A percentile compares a stretch with the other conserved stretches of the same genome.
These are phyloP conservation scores for Linaria vulgaris DNA, from an alignment of 257 asterid species.

Conservation along the genomic window DNA sequence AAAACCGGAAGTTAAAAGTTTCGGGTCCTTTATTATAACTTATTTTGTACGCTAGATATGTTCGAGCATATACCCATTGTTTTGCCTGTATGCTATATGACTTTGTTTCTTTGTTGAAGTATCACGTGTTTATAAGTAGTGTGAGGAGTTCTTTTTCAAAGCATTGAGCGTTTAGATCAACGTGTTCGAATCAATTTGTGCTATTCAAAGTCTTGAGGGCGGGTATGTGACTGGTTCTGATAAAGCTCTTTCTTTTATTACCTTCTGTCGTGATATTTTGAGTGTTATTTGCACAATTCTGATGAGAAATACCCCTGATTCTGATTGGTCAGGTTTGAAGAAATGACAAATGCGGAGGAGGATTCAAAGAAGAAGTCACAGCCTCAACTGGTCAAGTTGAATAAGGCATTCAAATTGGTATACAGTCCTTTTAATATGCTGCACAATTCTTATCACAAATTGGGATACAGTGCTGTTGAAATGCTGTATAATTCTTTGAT, in stretches of 20 bases:
- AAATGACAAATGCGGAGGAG: constrained; percentile 36
- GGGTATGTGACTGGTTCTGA: constrained; percentile 14
- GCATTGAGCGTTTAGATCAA: background rate
- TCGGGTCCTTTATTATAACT: too few relatives aligned
- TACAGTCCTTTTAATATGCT: background rate
- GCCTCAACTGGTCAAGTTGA: constrained; percentile 56
- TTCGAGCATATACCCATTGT: too few relatives aligned
- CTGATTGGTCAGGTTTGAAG: constrained; percentile 27
- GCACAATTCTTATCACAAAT: constrained; percentile 8
- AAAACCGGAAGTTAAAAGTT: too few relatives aligned
- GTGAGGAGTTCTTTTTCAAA: too few relatives aligned
- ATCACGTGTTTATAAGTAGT: too few relatives aligned
- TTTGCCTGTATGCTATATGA: too few relatives aligned
- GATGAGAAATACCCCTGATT: constrained; percentile 10
- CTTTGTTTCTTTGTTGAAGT: too few relatives aligned
- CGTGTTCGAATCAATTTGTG: background rate
- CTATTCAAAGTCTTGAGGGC: background rate
- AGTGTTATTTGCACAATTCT: background rate
- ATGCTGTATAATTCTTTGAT: background rate
- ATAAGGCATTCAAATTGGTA: constrained; percentile 71
- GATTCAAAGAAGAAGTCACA: constrained; percentile 40
- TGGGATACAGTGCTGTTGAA: constrained; percentile 40
- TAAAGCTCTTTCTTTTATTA: background rate
- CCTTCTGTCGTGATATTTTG: constrained; percentile 6
- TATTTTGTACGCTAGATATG: too few relatives aligned